Evolutionary conservation across 352 stramenopile genomes (phyloP), one percentile per base, ranked within the genome.

Genomic region (Phytophthora sp.): DNA sequence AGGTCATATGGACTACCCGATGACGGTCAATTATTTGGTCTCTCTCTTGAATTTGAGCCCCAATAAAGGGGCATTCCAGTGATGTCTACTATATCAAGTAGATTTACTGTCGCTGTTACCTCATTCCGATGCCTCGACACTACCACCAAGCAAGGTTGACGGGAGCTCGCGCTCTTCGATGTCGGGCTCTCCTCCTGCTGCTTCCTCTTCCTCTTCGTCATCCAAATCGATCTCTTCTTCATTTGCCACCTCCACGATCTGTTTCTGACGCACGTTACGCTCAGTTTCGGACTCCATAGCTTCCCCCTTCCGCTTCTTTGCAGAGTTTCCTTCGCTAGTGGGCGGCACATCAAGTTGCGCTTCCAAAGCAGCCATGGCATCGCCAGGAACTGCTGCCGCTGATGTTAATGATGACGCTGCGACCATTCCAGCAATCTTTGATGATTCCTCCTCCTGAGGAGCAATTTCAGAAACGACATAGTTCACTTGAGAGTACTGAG

Each of bases 401-500:
- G 12, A 66, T 23, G 65, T 47, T 49, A 77, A 60, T 41, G 81
- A 79, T 11, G 62, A 75, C 15, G 76, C 80, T 23, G 79, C 49
- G 9, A 95, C 78, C 84, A 92, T 92, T 24, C 73, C 82, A 16
- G 65, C 47, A 9, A 76, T 71, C 12, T 73, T 84, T 1, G 70
- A 61, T 13, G 61, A 11, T 11, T 63, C 30, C 12, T 64, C 61
- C 54, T 58, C 69, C 4, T 81, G 67, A 7, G 85, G 77, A 8
- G 77, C 84, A 66, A 95, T 91, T 63, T 98, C 92, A 4, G 91
- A 91, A n/a, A 93, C 91, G 56, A 98, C 97, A 75, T 99, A 99
- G 73, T 99, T 99, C 6, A 99, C 93, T 38, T 96, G 91, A 54
- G 93, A 97, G 71, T 98, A 99, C 57, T 98, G 90, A 38, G 95